Base-by-base conservation (phyloP, 345 rosid species). In the Arabidopsis arenosa region DNA sequence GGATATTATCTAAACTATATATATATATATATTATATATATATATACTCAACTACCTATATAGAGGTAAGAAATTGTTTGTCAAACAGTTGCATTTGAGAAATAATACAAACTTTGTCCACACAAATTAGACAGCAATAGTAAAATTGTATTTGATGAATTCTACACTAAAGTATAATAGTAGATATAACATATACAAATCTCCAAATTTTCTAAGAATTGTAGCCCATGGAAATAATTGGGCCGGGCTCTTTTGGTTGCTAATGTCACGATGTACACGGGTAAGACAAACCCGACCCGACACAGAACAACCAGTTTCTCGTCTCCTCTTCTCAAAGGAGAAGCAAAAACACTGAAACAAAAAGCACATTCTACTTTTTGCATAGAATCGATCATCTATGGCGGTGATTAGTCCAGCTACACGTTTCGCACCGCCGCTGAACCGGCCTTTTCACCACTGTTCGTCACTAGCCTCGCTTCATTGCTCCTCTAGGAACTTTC, bases 331-430 rank as follows among this genome's bases (percentile, higher is more conserved):
- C 56, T 66, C 43, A 17, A 47, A 43, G n/a, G 32, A 21, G 47
- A 51, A 7, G 11, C 33, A 32, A 41, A 30, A 63, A 28, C 14
- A 67, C 37, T 26, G 62, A 9, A 3, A 28, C 32, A 18, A 17
- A 63, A 41, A 23, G 11, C 13, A 53, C 41, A 8, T 15, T 39
- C 28, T 11, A 6, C 10, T 47, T 36, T 62, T 10, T 28, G 32
- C 36, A 23, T 14, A 64, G 56, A 63, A 54, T 63, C 70, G 21
- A 45, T 13, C 74, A 66, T 18, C 55, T 57, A 87, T 90, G 97
- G 82, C 84, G 40, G 83, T 79, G 41, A 74, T 63, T 73, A 37
- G 2, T 71, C 76, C 88, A 12, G 70, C 87, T 6, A 55, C 81
- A 15, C 69, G 69, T 79, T 68, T 78, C 52, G n/a, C 82, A 2